Evolutionary conservation across 371 early-diverging fungal species (phyloP).

Genomic region (Cokeromyces recurvatus): DNA sequence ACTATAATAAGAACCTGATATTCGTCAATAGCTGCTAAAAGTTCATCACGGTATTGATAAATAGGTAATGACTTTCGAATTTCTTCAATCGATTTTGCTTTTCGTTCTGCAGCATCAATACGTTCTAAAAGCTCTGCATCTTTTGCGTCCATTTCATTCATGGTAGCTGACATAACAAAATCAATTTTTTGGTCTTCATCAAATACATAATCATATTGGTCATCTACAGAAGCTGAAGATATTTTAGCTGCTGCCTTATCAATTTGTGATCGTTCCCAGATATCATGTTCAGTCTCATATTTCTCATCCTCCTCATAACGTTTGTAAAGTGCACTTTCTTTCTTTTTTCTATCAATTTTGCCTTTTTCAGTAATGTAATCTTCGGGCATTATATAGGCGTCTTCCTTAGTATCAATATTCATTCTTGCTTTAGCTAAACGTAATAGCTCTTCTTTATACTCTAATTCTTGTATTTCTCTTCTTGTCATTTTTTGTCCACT

Average conservation of each 20-base stretch:
- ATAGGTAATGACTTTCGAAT: conserved; percentile 92
- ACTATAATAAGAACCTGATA: conserved; percentile 89
- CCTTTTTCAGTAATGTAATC: conserved; percentile 92
- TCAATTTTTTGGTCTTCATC: conserved; percentile 91
- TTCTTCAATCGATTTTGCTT: conserved; percentile 76
- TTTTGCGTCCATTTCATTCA: conserved; percentile 52
- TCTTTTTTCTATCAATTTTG: conserved; percentile 89
- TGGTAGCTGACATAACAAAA: conserved; percentile 78
- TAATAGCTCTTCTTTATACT: conserved; percentile 80
- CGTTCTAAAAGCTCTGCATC: conserved; percentile 56
- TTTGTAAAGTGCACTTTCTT: conserved; percentile 79
- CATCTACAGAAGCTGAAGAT: conserved; percentile 49
- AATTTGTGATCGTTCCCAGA: conserved; percentile 90
- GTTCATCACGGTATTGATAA: conserved; percentile 73
- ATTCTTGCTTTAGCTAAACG: conserved; percentile 80
- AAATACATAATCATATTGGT: conserved; percentile 91
- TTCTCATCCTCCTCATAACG: conserved; percentile 83
- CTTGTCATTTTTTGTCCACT: conserved; percentile 70
- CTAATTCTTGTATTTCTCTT: conserved; percentile 70
- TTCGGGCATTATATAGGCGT: conserved; percentile 93
- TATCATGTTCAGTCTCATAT: conserved; percentile 89
- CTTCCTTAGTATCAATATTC: conserved; percentile 71
- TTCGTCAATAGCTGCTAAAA: conserved; percentile 82
- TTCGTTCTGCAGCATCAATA: conserved; percentile 68
- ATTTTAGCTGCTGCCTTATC: conserved; percentile 48